Base-by-base conservation (phyloP, 1,284 basidiomycete genomes). In the Bjerkandera adusta region DNA sequence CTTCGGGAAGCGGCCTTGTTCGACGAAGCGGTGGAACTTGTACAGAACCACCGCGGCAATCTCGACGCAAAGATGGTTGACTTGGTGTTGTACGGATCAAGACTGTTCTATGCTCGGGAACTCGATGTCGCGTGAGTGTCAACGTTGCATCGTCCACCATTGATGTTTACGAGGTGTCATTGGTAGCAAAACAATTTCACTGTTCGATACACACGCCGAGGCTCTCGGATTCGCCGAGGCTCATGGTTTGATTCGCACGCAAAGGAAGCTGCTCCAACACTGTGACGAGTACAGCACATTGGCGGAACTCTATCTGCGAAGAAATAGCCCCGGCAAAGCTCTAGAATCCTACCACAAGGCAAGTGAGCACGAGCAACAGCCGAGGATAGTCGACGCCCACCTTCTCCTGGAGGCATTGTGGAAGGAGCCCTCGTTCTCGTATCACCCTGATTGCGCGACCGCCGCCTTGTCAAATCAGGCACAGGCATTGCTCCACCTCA, bases 191-290 rank as follows among this genome's bases (percentile, higher is more conserved):
- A 69, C 76, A 8, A 57, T 58, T n/a, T 52, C 53, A 2, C 59
- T 86, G 1, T 87, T 85, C 55, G 52, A 64, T 0, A 68, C 71
- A 2, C 60, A 67, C 0, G 74, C 83, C 16, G 76, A 83, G 11
- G 68, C 71, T 16, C 50, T 83, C 2, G 71, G 76, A 27, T 86
- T 81, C 48, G 68, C 80, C 24, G 73, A 81, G 45, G 71, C 76
- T 7, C 72, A 70, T 36, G 75, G 72, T 21, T 65, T 87, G 2
- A 75, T 79, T 47, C 53, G 71, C n/a, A 72, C 76, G 8, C 71
- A 67, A n/a, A 75, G 74, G 0, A 57, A 59, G 0, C 55, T 84
- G 6, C 66, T 85, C n/a, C 67, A 72, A 35, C 59, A 66, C 5
- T 62, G 71, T 4, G 72, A 69, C 3, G 65, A 68, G 49, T 69